Evolutionary conservation across 441 rosid genomes (phyloP), one percentile per base, ranked within the genome.

Genomic region (Eruca vesicaria): DNA sequence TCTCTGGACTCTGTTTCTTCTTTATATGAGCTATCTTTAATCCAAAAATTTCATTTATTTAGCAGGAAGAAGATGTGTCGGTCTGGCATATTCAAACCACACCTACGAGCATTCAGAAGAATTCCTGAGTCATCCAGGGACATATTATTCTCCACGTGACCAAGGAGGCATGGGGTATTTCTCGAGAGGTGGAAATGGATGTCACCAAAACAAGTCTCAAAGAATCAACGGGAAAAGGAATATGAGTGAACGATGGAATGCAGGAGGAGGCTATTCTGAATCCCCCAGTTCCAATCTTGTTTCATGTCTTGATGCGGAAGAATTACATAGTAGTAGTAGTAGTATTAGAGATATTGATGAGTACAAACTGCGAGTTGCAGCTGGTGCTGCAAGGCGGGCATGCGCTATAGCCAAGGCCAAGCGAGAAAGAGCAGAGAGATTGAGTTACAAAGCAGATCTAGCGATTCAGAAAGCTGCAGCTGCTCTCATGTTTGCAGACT

Each of bases 391-490:
- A 18, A 79, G 75, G 74, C 88, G 87, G 55, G 96, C 98, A 1
- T 83, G 73, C 8, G 80, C 80, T 33, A 45, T 86, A 70, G 98
- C 98, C 64, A 96, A 88, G 81, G 73, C 86, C 64, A 96, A 96
- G 87, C 82, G 92, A 81, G 96, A 92, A 71, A 89, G 67, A 78
- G 97, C 98, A 55, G 89, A 86, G 83, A 88, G 86, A 74, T 78
- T 93, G 86, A 84, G 90, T 58, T 84, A 81, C 82, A 80, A 77
- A 82, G 99, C 98, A 68, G 98, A 93, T 82, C 76, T 91, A 76
- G 92, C 94, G 16, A 87, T 93, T 59, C 97, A 93, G 86, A 93
- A 85, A 85, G 99, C 97, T 69, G 94, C 88, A 71, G 87, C 84
- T 78, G 91, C 97, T 72, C 87, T 91, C 75, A 85, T 45, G 19